Base-by-base conservation (phyloP, 768 basidiomycete genomes). In the Russula brevipes region DNA sequence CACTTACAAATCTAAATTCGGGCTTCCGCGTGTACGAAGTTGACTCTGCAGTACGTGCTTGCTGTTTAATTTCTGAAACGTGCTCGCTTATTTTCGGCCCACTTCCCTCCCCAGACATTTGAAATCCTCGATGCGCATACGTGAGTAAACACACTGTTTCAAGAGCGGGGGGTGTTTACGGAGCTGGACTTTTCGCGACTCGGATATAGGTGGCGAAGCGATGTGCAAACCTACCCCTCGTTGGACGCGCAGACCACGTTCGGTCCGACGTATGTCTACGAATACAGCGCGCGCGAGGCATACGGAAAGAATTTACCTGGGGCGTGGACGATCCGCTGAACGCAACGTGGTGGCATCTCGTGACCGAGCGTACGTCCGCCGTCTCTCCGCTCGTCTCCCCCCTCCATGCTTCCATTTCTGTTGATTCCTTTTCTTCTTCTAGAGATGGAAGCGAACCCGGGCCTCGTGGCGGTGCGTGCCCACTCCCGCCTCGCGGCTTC, bases 341-440 rank as follows among this genome's bases (percentile, higher is more conserved):
- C 64, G 87, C 87, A 7, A 90, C 89, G 10, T 91, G 86, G 85
- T 91, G 89, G 89, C 89, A 90, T 68, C 81, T 73, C 51, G 86
- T 91, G 46, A 90, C 89, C 10, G 87, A 89, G 74, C 80, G 87
- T 85, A 60, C 65, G 79, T 75, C 4, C 14, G 2, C 54, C 19
- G 39, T 62, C 33, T 14, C 9, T 41, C 31, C 31, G 33, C 51
- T 33, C 17, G 12, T 39, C 44, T 55, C 3, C 57, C 45, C 56
- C 3, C 55, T 54, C 35, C 42, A 4, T 41, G n/a, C 30, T 49
- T n/a, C 19, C 24, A 24, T 24, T 24, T 30, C 41, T 36, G 16
- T 55, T 60, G 36, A 65, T 24, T 19, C 5, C 14, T 2, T 36
- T 59, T 42, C 35, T 57, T n/a, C n/a, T 7, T 61, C 30, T 53